A percentile compares a stretch with the other conserved stretches of the same genome.
phyloP scores from a whole-genome alignment of 805 yeast genomes.

The Pichia californica region DNA sequence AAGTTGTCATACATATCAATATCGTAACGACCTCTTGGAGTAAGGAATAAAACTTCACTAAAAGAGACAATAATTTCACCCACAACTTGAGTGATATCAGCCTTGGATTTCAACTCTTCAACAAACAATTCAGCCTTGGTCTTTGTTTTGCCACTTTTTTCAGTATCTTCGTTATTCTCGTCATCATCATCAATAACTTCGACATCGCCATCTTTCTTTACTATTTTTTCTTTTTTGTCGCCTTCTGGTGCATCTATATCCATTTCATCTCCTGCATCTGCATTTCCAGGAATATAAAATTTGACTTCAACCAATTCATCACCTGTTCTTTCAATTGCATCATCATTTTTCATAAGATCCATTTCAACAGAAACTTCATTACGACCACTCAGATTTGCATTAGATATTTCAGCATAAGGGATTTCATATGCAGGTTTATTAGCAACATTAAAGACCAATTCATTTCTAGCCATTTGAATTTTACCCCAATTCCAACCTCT shows the following conservation, averaged over 20 bases:
- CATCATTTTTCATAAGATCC: conserved; percentile 38
- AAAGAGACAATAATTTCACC: conserved; percentile 95
- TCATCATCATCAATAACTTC: conserved; percentile 5
- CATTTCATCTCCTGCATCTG: conserved; percentile 40
- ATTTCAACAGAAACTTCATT: conserved; percentile 91
- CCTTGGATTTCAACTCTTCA: conserved; percentile 86
- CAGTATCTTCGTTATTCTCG: conserved; percentile 23
- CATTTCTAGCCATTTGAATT: conserved; percentile 86
- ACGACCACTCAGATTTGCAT: conserved; percentile 85
- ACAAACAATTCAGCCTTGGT: conserved; percentile 81
- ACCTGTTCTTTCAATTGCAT: conserved; percentile 63
- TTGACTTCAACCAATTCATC: conserved; percentile 95
- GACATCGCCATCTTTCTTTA: conserved; percentile 18
- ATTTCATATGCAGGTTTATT: conserved; percentile 89
- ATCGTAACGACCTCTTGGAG: conserved; percentile 98
- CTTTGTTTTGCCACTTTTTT: conserved; percentile 39
- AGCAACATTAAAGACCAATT: conserved; percentile 76
- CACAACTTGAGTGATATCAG: conserved; percentile 88
- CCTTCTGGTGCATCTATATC: conserved; percentile 26
- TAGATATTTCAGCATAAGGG: conserved; percentile 73
- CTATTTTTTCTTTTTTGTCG: conserved; percentile 23
- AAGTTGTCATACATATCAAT: conserved; percentile 87
- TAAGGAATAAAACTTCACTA: conserved; percentile 82
- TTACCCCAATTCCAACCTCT: conserved; percentile 99
- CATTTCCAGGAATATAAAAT: conserved; percentile 86